These are phyloP conservation scores for Phaeodactylum tricornutum DNA, from an alignment of 108 stramenopile genomes.

Conservation along the genomic window DNA sequence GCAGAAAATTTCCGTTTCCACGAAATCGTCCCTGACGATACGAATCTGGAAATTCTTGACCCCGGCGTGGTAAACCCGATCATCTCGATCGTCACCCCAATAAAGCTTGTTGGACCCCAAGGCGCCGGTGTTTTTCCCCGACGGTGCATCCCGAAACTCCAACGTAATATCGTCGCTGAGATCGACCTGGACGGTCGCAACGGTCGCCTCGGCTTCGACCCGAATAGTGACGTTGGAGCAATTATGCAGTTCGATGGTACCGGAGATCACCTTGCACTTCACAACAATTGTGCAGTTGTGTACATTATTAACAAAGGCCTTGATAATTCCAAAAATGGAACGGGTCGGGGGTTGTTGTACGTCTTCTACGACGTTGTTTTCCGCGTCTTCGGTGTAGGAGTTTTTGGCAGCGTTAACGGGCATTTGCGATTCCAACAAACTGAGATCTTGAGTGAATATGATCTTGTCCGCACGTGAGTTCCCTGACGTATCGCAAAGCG, in stretches of 20 bases:
- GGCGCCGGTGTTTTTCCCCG: slow-evolving; percentile 44
- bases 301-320: slow-evolving; percentile 57
- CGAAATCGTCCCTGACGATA: slow-evolving; percentile 56
- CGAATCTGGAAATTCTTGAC: slow-evolving; percentile 53
- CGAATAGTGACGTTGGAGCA: slow-evolving; percentile 53
- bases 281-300: slow-evolving; percentile 69
- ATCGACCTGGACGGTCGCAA: slow-evolving; percentile 79
- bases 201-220: slow-evolving; percentile 54
- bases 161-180: slow-evolving; percentile 52
- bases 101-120: slow-evolving; percentile 31
- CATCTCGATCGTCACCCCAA: slow-evolving; percentile 74
- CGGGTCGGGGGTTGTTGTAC: slow-evolving; percentile 14
- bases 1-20: slow-evolving; percentile 43
- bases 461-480: slow-evolving; percentile 30
- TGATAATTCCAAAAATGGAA: slow-evolving; percentile 54
- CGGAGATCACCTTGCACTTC: slow-evolving; percentile 81
- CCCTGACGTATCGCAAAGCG: slow-evolving; percentile 51
- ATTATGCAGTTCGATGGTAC: slow-evolving; percentile 66
- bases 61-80: slow-evolving; percentile 83
- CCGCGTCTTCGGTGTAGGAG: slow-evolving; percentile 59
- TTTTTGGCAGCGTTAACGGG: slow-evolving; percentile 27
- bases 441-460: slow-evolving; percentile 71
- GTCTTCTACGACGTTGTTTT: slow-evolving; percentile 34
- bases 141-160: slow-evolving; percentile 68
- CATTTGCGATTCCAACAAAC: slow-evolving; percentile 62